phyloP scores from a whole-genome alignment of 2,329 filamentous ascomycete species.

The Harringtonia aguacate region DNA sequence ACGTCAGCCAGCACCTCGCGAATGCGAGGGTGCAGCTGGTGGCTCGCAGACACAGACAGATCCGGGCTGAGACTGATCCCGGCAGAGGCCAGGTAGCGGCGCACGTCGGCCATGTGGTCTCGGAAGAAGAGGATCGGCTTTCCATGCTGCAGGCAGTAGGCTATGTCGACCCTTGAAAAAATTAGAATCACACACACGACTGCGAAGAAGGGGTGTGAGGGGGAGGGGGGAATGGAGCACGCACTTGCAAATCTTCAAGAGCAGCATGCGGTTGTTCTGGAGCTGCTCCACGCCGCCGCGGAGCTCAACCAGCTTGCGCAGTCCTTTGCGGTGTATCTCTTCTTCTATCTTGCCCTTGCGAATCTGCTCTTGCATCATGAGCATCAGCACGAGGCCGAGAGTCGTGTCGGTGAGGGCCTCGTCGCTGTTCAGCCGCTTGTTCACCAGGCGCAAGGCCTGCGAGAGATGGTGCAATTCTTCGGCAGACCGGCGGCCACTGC shows the following conservation, averaged over 20 bases:
- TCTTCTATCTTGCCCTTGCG: constrained; percentile 6
- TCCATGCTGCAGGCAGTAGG: constrained; percentile 6
- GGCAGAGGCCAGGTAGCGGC: no score
- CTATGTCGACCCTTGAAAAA: constrained; percentile 7
- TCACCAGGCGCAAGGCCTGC: constrained; percentile 13
- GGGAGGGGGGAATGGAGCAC: no score
- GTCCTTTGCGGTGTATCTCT: constrained; percentile 21
- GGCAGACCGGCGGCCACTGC: constrained; percentile 13
- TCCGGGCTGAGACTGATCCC: no score
- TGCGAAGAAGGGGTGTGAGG: no score
- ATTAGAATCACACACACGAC: no score
- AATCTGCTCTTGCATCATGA: constrained; percentile 16
- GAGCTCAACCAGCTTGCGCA: constrained; percentile 24
- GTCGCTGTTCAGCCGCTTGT: constrained; percentile 11
- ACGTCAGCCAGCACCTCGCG: neutral
- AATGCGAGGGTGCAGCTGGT: no score
- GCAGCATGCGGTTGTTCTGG: constrained; percentile 8
- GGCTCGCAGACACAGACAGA: no score
- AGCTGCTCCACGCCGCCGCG: constrained; percentile 15
- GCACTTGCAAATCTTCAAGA: constrained; percentile 17
- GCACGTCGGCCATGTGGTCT: neutral
- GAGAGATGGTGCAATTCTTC: no score
- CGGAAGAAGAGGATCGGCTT: constrained; percentile 5
- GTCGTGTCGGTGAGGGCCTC: constrained; percentile 16
- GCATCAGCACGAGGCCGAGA: constrained; percentile 15